Evolutionary conservation across 208 protist species (phyloP), one percentile per base, ranked within the genome.

Genomic region (Wallacemonas rigidus): DNA sequence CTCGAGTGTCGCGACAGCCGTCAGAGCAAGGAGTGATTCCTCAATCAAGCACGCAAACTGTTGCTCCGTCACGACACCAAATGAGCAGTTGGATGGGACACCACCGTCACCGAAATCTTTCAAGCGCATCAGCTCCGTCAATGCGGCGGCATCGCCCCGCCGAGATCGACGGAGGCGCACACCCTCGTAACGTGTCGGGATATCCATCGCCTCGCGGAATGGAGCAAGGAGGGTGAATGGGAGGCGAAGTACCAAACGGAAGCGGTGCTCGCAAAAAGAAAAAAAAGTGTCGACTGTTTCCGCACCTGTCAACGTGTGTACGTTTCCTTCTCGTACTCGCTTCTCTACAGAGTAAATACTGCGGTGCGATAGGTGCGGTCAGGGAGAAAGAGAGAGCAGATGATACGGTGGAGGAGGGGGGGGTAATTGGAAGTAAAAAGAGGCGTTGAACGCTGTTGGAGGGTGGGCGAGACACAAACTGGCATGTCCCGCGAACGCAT

Each of bases 11-110:
- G 81, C 75, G 41, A 90, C 79, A 0, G 91, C 91, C 0, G 91
- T 90, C 36, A 95, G 72, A 64, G 73, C 85, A 4, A 92, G 67
- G 41, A 88, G 78, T 15, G 87, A 83, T 1, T 80, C 80, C 75
- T 95, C 84, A 74, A 95, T 95, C 1, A 89, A 60, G 7, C 76
- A 17, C 6, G 70, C 57, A 45, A 95, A 88, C 14, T 89, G 77
- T 12, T 79, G 51, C 56, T 53, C 69, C 1, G 75, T 77, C 48
- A 62, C 47, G 58, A 88, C 72, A 56, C 69, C 68, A 57, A 90
- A 88, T 36, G 86, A 62, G 12, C 48, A 39, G 11, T 35, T 36
- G 15, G 85, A 76, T 1, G 86, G 85, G 63, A 86, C 56, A 44
- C 86, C 87, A 1, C 80, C 80, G 0, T 71, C 72, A 12, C 72